phyloP scores from a whole-genome alignment of 1,284 basidiomycete species.

The Pascua sp. region DNA sequence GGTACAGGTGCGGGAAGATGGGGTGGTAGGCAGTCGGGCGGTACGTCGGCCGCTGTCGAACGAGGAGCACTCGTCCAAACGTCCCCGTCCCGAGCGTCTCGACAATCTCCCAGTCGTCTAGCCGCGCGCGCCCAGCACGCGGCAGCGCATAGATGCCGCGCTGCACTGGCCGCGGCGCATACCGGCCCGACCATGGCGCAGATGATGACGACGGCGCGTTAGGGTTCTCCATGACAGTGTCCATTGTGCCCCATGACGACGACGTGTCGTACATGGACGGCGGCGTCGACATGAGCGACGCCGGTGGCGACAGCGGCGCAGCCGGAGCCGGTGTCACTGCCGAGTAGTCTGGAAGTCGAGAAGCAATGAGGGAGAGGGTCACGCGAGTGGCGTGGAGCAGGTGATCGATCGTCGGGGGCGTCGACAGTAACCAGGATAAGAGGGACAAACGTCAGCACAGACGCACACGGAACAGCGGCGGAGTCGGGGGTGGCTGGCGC shows the following conservation, averaged over 20 bases:
- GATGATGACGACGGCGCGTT: conserved; percentile 6
- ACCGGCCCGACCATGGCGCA: conserved; percentile 9
- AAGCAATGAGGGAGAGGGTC: too few species aligned
- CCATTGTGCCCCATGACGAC: conserved; percentile 26
- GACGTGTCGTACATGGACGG: conserved; percentile 32
- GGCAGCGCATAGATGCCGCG: not conserved
- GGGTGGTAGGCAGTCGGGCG: conserved; percentile 48
- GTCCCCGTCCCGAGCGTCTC: conserved; percentile 51
- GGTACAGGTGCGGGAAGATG: conserved; percentile 48
- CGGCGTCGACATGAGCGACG: conserved; percentile 40
- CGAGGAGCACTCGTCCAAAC: conserved; percentile 50
- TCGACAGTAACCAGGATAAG: too few species aligned
- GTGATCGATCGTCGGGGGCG: too few species aligned
- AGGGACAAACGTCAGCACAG: too few species aligned
- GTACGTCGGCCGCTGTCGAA: conserved; percentile 47
- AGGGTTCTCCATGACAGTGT: conserved; percentile 18
- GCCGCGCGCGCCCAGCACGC: conserved; percentile 24
- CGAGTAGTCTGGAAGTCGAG: conserved; percentile 10
- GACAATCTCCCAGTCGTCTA: conserved; percentile 50
- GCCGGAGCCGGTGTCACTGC: conserved; percentile 18
- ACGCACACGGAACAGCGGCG: too few species aligned
- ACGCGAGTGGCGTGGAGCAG: too few species aligned
- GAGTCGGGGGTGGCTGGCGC: too few species aligned
- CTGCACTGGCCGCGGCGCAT: not conserved
- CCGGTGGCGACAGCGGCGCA: conserved; percentile 36